Base-by-base conservation (phyloP, 2,329 filamentous ascomycete species). In the Phaeosphaeriaceae sp. region DNA sequence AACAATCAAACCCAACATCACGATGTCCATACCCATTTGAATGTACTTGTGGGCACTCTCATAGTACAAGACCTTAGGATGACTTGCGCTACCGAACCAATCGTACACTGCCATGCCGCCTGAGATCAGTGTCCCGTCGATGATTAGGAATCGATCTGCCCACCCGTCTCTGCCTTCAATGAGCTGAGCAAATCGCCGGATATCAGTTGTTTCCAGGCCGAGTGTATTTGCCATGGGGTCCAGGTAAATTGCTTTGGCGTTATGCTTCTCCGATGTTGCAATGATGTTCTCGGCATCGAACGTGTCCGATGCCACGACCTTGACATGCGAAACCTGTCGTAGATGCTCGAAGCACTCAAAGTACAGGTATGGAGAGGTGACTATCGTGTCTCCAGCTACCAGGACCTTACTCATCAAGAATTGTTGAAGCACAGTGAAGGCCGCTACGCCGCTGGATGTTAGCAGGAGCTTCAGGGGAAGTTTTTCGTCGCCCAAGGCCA, bases 281-380 rank as follows among this genome's bases (percentile, higher is more conserved):
- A 57, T 57, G 36, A 57, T 50, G 25, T 40, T 24, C 7, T 57
- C 55, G 2, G 55, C 55, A n/a, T 57, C 55, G 46, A 57, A 57
- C 3, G 44, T 53, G 11, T 40, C 20, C 1, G 46, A 22, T 2
- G 42, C 20, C n/a, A 50, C 17, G n/a, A 57, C 24, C 13, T 20
- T 17, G 3, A 53, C 20, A 21, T 53, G 50, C 20, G 33, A 27
- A 4, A 53, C 10, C 17, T 9, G 19, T 20, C 40, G 13, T 1
- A 57, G 17, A 15, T 57, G 50, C 22, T 57, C 55, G 7, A 53
- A 50, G 17, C 31, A 42, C 36, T 57, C 55, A 21, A 57, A 57
- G 27, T 57, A 57, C 2, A 57, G 7, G n/a, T 57, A 53, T 3
- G 55, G 55, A 9, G 50, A 19, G 4, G 44, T 45, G 15, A 57